A percentile compares a stretch with the other conserved stretches of the same genome.
These are phyloP conservation scores for Rhizoclosmatium globosum DNA, from an alignment of 192 early-diverging fungal genomes.

Conservation along the genomic window DNA sequence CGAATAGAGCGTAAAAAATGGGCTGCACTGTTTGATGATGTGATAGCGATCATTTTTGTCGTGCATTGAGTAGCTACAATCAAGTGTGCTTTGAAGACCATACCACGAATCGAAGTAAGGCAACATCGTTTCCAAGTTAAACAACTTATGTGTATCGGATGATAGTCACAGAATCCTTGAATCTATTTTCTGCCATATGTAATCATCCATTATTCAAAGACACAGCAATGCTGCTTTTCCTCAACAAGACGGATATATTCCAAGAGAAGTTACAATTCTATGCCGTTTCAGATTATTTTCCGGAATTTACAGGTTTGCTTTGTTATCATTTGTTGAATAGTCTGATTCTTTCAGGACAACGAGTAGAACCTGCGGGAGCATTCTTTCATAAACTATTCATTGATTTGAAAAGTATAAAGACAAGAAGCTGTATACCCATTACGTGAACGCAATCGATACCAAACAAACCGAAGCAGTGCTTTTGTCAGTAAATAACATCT, in stretches of 20 bases:
- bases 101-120: slow-evolving; percentile 49
- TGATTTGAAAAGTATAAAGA: slow-evolving; percentile 44
- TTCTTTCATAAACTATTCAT: slow-evolving; percentile 54
- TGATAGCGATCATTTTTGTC: slow-evolving; percentile 68
- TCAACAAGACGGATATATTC: slow-evolving; percentile 73
- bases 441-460: slow-evolving; percentile 68
- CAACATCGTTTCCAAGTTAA: background rate
- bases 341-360: slow-evolving; percentile 42
- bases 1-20: slow-evolving; percentile 62
- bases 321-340: background rate
- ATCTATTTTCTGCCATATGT: slow-evolving; percentile 40
- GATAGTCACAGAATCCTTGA: slow-evolving; percentile 52
- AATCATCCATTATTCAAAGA: slow-evolving; percentile 51
- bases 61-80: slow-evolving; percentile 62
- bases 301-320: slow-evolving; percentile 57
- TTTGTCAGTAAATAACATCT: slow-evolving; percentile 18
- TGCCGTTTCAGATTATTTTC: slow-evolving; percentile 63
- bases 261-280: slow-evolving; percentile 58
- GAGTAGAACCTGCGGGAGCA: slow-evolving; percentile 49
- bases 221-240: slow-evolving; percentile 67
- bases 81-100: slow-evolving; percentile 61
- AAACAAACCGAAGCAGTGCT: slow-evolving; percentile 59
- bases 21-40: slow-evolving; percentile 67
- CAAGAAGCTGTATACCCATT: slow-evolving; percentile 64
- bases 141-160: background rate